Conservation (phyloP, 768 basidiomycete genomes). For the Collybia nuda region DNA sequence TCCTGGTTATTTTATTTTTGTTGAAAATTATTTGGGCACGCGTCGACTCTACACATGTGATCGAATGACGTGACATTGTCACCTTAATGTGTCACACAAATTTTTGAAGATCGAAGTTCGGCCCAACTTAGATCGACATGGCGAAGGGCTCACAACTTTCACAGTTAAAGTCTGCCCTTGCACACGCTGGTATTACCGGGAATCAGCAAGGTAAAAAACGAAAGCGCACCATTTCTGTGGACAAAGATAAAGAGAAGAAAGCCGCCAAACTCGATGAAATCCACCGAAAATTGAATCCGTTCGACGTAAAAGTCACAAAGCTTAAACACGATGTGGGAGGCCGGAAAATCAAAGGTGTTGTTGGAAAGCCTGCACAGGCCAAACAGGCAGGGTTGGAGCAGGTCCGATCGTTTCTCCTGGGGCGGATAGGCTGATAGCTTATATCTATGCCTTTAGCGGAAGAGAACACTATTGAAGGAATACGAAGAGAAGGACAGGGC, state of each 20-base stretch:
- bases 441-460: conserved; percentile 52
- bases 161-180: conserved; percentile 86
- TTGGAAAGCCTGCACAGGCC: conserved; percentile 82
- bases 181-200: conserved; percentile 74
- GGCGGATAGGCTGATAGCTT: neutral
- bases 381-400: conserved; percentile 90
- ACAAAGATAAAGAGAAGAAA: conserved; percentile 82
- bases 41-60: no score
- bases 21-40: no score
- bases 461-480: conserved; percentile 87
- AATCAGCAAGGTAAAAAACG: conserved; percentile 64
- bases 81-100: conserved; percentile 19
- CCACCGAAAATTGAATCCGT: conserved; percentile 85
- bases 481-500: conserved; percentile 77
- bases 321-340: conserved; percentile 94
- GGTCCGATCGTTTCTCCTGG: conserved; percentile 40
- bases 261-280: conserved; percentile 82
- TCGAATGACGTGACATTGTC: neutral
- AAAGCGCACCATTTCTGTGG: conserved; percentile 56
- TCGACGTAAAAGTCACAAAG: conserved; percentile 91
- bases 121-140: conserved; percentile 36
- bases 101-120: conserved; percentile 17
- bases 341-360: conserved; percentile 77
- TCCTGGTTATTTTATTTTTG: no score
- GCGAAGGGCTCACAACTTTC: conserved; percentile 86